Percentiles rank a stretch among this genome's conserved stretches.
Conservation (phyloP, 305 asterid genomes). For the Vinca major region DNA sequence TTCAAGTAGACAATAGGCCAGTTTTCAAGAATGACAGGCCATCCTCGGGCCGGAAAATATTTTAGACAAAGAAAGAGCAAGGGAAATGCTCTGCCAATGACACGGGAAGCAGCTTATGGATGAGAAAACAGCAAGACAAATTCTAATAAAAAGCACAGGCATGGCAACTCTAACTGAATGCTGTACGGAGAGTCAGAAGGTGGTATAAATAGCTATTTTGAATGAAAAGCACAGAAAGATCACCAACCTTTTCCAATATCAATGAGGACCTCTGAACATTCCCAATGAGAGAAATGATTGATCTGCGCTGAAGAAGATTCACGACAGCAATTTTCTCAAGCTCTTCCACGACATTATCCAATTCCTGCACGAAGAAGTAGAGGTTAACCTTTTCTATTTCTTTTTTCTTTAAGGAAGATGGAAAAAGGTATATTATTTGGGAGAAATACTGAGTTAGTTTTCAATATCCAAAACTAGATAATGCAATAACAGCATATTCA, state of each 20-base stretch:
- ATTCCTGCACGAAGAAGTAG: constrained; percentile 39
- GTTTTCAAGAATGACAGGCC: neutral
- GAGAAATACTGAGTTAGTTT: no score
- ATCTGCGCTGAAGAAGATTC: constrained; percentile 73
- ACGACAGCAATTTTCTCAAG: constrained; percentile 86
- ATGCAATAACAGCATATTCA: neutral
- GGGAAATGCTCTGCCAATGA: neutral
- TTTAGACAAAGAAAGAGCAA: neutral
- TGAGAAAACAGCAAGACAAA: neutral
- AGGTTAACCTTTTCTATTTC: neutral
- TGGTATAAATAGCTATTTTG: no score
- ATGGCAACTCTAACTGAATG: neutral
- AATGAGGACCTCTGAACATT: constrained; percentile 85
- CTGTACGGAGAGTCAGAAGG: neutral
- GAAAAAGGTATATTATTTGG: no score
- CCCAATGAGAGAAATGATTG: constrained; percentile 91
- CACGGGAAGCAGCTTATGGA: neutral
- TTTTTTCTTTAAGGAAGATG: no score
- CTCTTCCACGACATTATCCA: constrained; percentile 82
- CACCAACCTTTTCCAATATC: constrained; percentile 73
- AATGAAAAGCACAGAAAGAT: neutral
- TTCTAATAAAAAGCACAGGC: neutral
- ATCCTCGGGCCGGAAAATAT: no score
- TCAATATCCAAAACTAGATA: neutral
- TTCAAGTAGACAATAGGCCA: neutral